A percentile compares a stretch with the other conserved stretches of the same genome.
Conservation (phyloP, 768 basidiomycete genomes). For the Fomitopsis pulvina region DNA sequence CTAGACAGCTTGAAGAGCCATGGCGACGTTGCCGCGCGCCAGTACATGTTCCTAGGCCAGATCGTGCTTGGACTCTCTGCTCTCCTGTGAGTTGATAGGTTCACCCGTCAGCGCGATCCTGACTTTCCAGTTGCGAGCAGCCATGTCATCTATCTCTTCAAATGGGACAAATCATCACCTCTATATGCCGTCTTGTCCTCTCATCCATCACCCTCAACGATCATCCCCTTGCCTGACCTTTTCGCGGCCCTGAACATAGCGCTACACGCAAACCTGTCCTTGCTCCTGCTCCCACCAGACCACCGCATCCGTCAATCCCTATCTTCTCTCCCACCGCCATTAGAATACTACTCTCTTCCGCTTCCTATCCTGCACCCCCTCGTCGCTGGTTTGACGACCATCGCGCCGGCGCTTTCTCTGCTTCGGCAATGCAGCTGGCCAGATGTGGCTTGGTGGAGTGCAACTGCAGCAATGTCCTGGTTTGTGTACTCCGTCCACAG, state of each 20-base stretch:
- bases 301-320: slow-evolving; percentile 5
- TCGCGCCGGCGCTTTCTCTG: slow-evolving; percentile 16
- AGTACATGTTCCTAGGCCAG: slow-evolving; percentile 13
- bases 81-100: slow-evolving; percentile 13
- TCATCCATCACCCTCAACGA: not conserved
- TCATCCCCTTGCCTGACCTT: slow-evolving; percentile 9
- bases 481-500: slow-evolving; percentile 11
- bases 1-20: slow-evolving; percentile 16
- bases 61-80: slow-evolving; percentile 15
- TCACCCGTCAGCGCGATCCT: too few relatives aligned
- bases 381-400: slow-evolving; percentile 3
- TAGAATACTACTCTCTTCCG: slow-evolving; percentile 1
- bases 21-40: slow-evolving; percentile 10
- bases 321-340: not conserved
- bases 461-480: slow-evolving; percentile 6
- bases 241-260: slow-evolving; percentile 15
- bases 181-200: slow-evolving; percentile 13
- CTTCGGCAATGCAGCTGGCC: slow-evolving; percentile 9
- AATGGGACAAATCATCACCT: slow-evolving; percentile 13
- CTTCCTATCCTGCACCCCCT: slow-evolving; percentile 12
- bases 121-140: slow-evolving; percentile 2
- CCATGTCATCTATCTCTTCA: slow-evolving; percentile 15
- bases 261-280: slow-evolving; percentile 15
- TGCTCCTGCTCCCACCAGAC: slow-evolving; percentile 5
- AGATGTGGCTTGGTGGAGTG: slow-evolving; percentile 20